Percentiles rank a stretch among this genome's conserved stretches.
Evolutionary conservation across 2,329 filamentous ascomycete species (phyloP).

Genomic region (Metarhizium brunneum): DNA sequence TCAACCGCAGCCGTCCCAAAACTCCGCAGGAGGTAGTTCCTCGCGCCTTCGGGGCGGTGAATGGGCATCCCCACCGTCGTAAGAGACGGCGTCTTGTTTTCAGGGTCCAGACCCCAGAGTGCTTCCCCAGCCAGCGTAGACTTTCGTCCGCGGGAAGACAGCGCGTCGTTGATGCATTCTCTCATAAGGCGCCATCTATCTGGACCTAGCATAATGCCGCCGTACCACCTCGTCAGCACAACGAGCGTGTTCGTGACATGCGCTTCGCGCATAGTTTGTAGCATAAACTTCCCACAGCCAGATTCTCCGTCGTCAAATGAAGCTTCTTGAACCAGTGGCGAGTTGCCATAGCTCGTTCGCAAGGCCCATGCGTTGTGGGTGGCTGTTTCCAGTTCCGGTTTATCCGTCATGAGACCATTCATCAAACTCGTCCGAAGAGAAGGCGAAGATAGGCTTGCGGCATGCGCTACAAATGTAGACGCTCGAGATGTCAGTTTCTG

Average conservation of each 20-base stretch:
- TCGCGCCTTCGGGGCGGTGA: constrained; percentile 62
- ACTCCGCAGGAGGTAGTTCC: constrained; percentile 46
- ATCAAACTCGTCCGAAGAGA: constrained; percentile 35
- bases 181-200: constrained; percentile 56
- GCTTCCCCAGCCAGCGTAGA: constrained; percentile 36
- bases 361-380: constrained; percentile 49
- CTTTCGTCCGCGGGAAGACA: constrained; percentile 38
- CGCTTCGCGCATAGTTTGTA: constrained; percentile 43
- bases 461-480: constrained; percentile 50
- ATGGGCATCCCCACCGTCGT: constrained; percentile 54
- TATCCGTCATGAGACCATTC: constrained; percentile 36
- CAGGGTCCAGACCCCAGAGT: constrained; percentile 51
- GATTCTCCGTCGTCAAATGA: constrained; percentile 54
- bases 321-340: constrained; percentile 35
- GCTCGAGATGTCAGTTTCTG: constrained; percentile 39
- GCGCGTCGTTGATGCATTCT: constrained; percentile 43
- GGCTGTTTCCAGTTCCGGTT: constrained; percentile 42
- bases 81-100: constrained; percentile 34
- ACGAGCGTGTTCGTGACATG: constrained; percentile 43
- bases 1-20: constrained; percentile 39
- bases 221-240: constrained; percentile 54
- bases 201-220: constrained; percentile 50
- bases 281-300: constrained; percentile 47
- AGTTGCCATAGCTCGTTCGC: constrained; percentile 25
- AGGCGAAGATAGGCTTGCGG: constrained; percentile 24